These are phyloP conservation scores for Beauveria varroae DNA, from an alignment of 2,329 filamentous ascomycete species.

Conservation along the genomic window DNA sequence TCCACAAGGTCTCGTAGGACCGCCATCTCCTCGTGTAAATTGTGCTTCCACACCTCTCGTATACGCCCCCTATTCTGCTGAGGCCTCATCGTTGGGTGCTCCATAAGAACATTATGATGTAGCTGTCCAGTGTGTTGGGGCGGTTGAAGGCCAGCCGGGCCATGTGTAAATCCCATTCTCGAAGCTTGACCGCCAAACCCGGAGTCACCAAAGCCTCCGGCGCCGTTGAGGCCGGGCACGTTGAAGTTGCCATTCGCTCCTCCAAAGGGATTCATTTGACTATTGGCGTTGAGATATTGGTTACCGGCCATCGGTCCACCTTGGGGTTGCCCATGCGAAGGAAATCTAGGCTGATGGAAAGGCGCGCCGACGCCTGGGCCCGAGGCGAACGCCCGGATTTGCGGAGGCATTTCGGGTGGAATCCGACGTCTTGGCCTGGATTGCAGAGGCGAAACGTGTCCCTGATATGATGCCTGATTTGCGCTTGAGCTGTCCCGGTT, in stretches of 20 bases:
- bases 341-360: slow-evolving; percentile 42
- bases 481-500: not conserved
- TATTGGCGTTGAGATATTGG: slow-evolving; percentile 65
- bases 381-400: slow-evolving; percentile 31
- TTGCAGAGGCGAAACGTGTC: not conserved
- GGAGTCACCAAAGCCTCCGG: slow-evolving; percentile 54
- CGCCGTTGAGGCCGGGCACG: slow-evolving; percentile 48
- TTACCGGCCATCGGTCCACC: slow-evolving; percentile 52
- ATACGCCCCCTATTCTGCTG: slow-evolving; percentile 73
- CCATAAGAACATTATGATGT: slow-evolving; percentile 33
- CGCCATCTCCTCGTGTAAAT: slow-evolving; percentile 85
- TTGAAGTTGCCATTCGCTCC: slow-evolving; percentile 48
- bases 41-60: slow-evolving; percentile 93
- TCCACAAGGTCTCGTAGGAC: slow-evolving; percentile 75
- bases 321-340: slow-evolving; percentile 44
- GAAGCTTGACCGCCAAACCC: slow-evolving; percentile 82
- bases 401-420: slow-evolving; percentile 27
- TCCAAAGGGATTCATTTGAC: slow-evolving; percentile 60
- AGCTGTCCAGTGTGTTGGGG: slow-evolving; percentile 45
- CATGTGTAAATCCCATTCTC: slow-evolving; percentile 76
- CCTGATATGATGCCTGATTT: not conserved
- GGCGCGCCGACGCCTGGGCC: slow-evolving; percentile 30
- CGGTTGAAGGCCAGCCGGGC: slow-evolving; percentile 45
- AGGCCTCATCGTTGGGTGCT: slow-evolving; percentile 32
- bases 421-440: not conserved